Evolutionary conservation across 2,329 filamentous ascomycete species (phyloP).

Genomic region (Claviceps pazoutovae): DNA sequence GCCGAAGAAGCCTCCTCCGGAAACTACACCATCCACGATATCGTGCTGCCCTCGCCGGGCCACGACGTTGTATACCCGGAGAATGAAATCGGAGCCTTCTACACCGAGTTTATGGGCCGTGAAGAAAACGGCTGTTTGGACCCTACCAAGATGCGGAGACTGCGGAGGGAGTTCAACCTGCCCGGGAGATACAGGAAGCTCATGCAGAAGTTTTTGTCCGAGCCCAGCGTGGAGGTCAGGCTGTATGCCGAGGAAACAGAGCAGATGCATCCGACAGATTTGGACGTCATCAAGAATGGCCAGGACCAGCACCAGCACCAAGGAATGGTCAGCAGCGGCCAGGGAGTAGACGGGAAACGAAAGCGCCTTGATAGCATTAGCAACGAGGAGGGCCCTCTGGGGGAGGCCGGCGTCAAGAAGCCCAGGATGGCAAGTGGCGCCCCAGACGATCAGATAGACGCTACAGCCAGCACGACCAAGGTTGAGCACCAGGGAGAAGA

Average conservation of each 20-base stretch:
- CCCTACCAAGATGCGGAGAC: slow-evolving; percentile 74
- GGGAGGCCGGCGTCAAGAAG: slow-evolving; percentile 4
- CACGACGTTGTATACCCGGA: slow-evolving; percentile 77
- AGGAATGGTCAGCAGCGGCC: not conserved
- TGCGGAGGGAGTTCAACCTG: slow-evolving; percentile 76
- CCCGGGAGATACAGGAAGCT: slow-evolving; percentile 81
- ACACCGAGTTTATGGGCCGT: slow-evolving; percentile 72
- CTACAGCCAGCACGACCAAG: not conserved
- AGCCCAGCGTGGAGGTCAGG: slow-evolving; percentile 54
- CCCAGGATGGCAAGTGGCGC: slow-evolving; percentile 3
- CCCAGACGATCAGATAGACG: not conserved
- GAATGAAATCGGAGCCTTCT: slow-evolving; percentile 75
- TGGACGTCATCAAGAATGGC: slow-evolving; percentile 47
- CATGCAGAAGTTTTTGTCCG: slow-evolving; percentile 54
- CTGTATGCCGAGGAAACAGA: slow-evolving; percentile 57
- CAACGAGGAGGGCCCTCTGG: slow-evolving; percentile 4
- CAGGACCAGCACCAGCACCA: not conserved
- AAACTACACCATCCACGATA: slow-evolving; percentile 66
- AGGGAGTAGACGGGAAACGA: slow-evolving; percentile 7
- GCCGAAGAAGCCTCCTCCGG: slow-evolving; percentile 67
- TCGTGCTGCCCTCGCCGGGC: slow-evolving; percentile 85
- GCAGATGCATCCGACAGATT: slow-evolving; percentile 80
- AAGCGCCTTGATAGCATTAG: slow-evolving; percentile 4
- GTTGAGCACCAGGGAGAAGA: not conserved
- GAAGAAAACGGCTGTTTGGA: slow-evolving; percentile 65